These are phyloP conservation scores for Lanmaoa pseudosensibilis DNA, from an alignment of 768 basidiomycete species.

Conservation along the genomic window DNA sequence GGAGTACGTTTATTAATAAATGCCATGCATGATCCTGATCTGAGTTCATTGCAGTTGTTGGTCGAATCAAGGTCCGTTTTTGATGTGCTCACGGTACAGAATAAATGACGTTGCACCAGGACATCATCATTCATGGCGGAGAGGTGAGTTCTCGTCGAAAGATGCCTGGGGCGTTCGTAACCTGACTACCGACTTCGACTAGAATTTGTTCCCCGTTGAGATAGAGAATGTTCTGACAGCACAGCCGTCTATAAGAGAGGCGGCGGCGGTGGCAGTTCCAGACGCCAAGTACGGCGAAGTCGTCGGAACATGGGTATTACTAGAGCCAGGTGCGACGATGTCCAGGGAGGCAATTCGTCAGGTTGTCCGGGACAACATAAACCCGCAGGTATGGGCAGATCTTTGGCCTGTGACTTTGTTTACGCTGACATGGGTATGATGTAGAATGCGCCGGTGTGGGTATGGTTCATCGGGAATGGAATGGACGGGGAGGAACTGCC, in stretches of 20 bases:
- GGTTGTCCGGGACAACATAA: conserved; percentile 60
- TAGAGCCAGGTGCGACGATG: conserved; percentile 38
- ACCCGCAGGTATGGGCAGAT: conserved; percentile 63
- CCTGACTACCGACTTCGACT: neutral
- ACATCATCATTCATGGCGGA: conserved; percentile 84
- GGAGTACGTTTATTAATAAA: conserved; percentile 45
- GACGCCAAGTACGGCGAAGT: conserved; percentile 71
- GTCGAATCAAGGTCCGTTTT: conserved; percentile 66
- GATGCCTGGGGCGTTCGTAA: neutral
- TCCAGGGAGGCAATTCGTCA: conserved; percentile 54
- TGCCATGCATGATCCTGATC: neutral
- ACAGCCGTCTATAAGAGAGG: conserved; percentile 62
- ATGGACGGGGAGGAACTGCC: conserved; percentile 59
- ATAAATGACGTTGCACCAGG: conserved; percentile 38
- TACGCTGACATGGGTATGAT: neutral
- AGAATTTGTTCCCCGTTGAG: conserved; percentile 84
- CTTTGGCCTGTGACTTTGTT: neutral
- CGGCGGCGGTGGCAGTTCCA: conserved; percentile 71
- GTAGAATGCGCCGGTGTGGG: conserved; percentile 78
- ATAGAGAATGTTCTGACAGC: conserved; percentile 74
- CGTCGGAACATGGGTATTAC: conserved; percentile 77
- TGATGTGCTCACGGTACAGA: neutral
- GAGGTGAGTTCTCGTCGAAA: conserved; percentile 47
- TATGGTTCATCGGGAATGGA: conserved; percentile 80
- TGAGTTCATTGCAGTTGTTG: conserved; percentile 54